Base-by-base conservation (phyloP, 1,139 yeast genomes). In the Sugiyamaella pinicola region DNA sequence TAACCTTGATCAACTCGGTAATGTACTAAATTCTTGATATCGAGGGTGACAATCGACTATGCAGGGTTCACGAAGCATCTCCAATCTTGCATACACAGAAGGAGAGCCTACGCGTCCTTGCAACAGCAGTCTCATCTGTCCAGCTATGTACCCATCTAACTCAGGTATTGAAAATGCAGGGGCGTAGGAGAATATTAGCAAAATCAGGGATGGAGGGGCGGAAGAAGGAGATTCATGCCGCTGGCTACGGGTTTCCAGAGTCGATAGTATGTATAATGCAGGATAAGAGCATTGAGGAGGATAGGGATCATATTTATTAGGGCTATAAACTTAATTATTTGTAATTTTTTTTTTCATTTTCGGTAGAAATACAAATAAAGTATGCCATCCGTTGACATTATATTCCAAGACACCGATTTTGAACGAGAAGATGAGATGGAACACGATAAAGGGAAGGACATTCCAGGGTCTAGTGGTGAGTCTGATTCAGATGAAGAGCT, bases 11-110 rank as follows among this genome's bases (percentile, higher is more conserved):
- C 18, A 28, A 24, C 46, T 13, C 46, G 37, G 4, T 42, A 28
- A 31, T 29, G 37, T 31, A 29, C 28, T 29, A 10, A 10, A 29
- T 42, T 42, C 28, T 13, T 4, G n/a, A 10, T n/a, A 31, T 29
- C 37, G 46, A 15, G 37, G 37, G 1, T 29, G 34, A n/a, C 22
- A 17, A 42, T 29, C 28, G 4, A 10, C 17, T 9, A 29, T 29
- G 46, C 46, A 42, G 46, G 46, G 46, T 42, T 26, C 12, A 17
- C 4, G n/a, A n/a, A n/a, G n/a, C n/a, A n/a, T n/a, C n/a, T n/a
- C n/a, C n/a, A n/a, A n/a, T n/a, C n/a, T n/a, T n/a, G n/a, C n/a
- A n/a, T n/a, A n/a, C n/a, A n/a, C n/a, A n/a, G n/a, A n/a, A n/a
- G n/a, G n/a, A n/a, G n/a, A n/a, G n/a, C n/a, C n/a, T n/a, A n/a